Evolutionary conservation across 148 eudicot species (phyloP).

Genomic region (Tetragonia tetragonoides): DNA sequence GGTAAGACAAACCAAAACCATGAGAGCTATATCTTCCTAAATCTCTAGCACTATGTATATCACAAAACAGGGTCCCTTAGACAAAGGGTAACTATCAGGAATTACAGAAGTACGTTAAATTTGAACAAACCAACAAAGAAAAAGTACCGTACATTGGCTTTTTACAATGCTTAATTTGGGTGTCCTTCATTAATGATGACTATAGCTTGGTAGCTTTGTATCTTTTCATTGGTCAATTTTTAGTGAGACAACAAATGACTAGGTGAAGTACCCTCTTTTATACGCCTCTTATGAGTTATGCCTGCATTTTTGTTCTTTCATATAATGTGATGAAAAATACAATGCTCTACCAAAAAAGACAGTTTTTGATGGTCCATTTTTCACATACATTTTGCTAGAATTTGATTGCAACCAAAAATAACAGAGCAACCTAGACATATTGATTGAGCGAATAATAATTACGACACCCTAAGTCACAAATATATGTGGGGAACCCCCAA

Average conservation of each 20-base stretch:
- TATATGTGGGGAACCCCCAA: too few relatives aligned
- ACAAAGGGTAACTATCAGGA: too few relatives aligned
- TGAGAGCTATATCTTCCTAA: too few relatives aligned
- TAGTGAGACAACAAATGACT: neutral
- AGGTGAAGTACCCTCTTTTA: neutral
- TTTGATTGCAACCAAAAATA: too few relatives aligned
- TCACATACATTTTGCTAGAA: too few relatives aligned
- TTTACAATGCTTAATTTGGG: neutral
- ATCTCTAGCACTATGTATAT: too few relatives aligned
- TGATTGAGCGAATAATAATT: too few relatives aligned
- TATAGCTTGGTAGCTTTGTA: neutral
- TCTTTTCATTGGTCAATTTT: constrained; percentile 1
- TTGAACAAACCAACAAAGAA: neutral
- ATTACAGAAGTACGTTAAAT: too few relatives aligned
- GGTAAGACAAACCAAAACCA: too few relatives aligned
- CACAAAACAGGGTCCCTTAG: too few relatives aligned
- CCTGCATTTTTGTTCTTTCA: neutral
- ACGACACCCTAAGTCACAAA: too few relatives aligned
- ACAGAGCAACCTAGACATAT: too few relatives aligned
- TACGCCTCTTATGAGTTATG: neutral
- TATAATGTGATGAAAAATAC: neutral
- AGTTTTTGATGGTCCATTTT: neutral
- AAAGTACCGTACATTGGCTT: neutral
- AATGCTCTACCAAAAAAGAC: neutral
- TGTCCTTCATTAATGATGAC: neutral